Percentiles rank a stretch among this genome's conserved stretches.
Conservation (phyloP, 2,329 filamentous ascomycete species). For the Aspergillus pseudoviridinutans region DNA sequence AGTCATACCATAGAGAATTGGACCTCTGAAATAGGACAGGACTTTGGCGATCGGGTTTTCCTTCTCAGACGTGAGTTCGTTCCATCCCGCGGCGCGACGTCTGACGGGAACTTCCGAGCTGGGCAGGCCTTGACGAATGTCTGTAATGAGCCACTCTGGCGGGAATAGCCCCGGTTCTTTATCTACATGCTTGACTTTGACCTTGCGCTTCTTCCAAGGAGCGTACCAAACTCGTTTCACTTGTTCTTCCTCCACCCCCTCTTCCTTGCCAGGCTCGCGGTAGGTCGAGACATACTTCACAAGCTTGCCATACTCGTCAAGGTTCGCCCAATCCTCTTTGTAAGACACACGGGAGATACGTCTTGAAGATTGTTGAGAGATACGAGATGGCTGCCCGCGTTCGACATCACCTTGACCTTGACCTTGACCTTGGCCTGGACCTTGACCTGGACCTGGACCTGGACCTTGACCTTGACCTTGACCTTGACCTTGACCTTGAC, state of each 20-base stretch:
- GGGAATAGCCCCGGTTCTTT: conserved; percentile 45
- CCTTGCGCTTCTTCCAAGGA: conserved; percentile 48
- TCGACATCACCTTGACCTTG: conserved; percentile 14
- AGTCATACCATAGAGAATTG: conserved; percentile 68
- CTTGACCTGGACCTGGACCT: conserved; percentile 6
- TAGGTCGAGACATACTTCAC: conserved; percentile 66
- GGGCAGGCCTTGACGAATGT: conserved; percentile 63
- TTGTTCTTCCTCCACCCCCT: conserved; percentile 39
- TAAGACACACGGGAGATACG: conserved; percentile 35
- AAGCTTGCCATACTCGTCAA: conserved; percentile 63
- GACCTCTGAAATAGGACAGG: conserved; percentile 69
- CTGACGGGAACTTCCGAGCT: conserved; percentile 56
- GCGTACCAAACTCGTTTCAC: conserved; percentile 58
- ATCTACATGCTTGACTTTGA: conserved; percentile 22
- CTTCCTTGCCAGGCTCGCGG: conserved; percentile 49
- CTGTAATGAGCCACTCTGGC: conserved; percentile 65
- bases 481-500: conserved; percentile 13
- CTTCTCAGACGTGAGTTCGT: conserved; percentile 74
- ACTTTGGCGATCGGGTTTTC: conserved; percentile 71
- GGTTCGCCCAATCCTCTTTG: conserved; percentile 28
- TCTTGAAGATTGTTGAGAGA: conserved; percentile 22
- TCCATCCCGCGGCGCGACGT: conserved; percentile 64
- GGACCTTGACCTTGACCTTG: conserved; percentile 6
- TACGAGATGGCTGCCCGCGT: conserved; percentile 18
- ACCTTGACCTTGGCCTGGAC: conserved; percentile 11